Conservation (phyloP, 1,139 yeast genomes). For the Pichia sp. region DNA sequence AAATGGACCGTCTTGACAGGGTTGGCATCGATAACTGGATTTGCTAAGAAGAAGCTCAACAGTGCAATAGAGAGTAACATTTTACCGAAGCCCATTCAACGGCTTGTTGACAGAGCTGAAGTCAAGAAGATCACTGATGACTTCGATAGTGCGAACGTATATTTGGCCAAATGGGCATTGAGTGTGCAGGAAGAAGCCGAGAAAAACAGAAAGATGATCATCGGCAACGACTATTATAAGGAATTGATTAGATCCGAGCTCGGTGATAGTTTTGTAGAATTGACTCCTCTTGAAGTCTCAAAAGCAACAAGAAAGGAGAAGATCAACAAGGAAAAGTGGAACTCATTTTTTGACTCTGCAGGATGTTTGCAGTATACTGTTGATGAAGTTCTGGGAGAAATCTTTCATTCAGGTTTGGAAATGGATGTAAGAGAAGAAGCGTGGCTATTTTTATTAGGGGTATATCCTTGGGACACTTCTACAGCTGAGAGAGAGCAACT, state of each 20-base stretch:
- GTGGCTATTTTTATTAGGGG: slow-evolving; percentile 81
- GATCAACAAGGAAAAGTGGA: slow-evolving; percentile 75
- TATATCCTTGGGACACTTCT: slow-evolving; percentile 87
- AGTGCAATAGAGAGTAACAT: slow-evolving; percentile 54
- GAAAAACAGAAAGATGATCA: slow-evolving; percentile 55
- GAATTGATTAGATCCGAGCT: slow-evolving; percentile 62
- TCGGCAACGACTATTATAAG: slow-evolving; percentile 59
- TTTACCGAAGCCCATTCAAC: slow-evolving; percentile 56
- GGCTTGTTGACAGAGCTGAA: slow-evolving; percentile 70
- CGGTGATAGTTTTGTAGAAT: slow-evolving; percentile 54
- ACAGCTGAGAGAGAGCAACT: slow-evolving; percentile 61
- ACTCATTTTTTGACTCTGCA: slow-evolving; percentile 68
- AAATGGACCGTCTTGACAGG: slow-evolving; percentile 86
- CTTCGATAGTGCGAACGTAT: slow-evolving; percentile 86
- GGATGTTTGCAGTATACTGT: slow-evolving; percentile 74
- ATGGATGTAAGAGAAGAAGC: slow-evolving; percentile 61
- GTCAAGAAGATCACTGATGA: slow-evolving; percentile 80
- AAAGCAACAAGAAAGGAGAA: slow-evolving; percentile 63
- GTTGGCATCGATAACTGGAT: slow-evolving; percentile 75
- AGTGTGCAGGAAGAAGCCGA: slow-evolving; percentile 93
- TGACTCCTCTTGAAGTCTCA: slow-evolving; percentile 57
- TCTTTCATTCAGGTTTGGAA: slow-evolving; percentile 87
- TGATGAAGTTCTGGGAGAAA: slow-evolving; percentile 70
- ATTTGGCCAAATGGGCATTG: slow-evolving; percentile 95
- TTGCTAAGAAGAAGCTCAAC: slow-evolving; percentile 57